Evolutionary conservation across 257 asterid genomes (phyloP), one percentile per base, ranked within the genome.

Genomic region (Anisodus acutangulus): DNA sequence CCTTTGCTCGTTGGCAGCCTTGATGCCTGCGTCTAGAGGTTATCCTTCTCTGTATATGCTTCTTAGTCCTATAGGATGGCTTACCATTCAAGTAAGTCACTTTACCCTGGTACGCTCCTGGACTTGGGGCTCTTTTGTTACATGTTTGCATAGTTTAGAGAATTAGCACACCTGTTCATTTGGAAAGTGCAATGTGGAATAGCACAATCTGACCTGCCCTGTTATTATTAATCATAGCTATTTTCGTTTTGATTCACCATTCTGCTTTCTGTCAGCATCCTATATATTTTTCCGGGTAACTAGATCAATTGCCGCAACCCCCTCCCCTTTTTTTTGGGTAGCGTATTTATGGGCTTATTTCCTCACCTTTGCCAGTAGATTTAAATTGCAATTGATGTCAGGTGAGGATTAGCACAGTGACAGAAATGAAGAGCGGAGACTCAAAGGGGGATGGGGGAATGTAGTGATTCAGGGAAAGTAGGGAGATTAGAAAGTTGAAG

Each of bases 381-480:
- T 68, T 68, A 15, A 39, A 68, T 37, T 68, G 53, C 53, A 68
- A 68, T 68, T 9, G 7, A 68, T 68, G 78, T 68, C 0, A 0
- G 78, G 26, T 68, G 78, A 68, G 78, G 53, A 68, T 68, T 68
- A 68, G 22, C 76, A 15, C 51, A 68, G 1, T 68, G 76, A 68
- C 12, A 37, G 76, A 51, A 37, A 68, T 0, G 9, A 8, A 15
- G 51, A 39, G 26, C 15, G 76, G 76, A 68, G 7, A 6, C 51
- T 37, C 26, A 37, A 68, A 68, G 76, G 26, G 76, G 76, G 76
- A 15, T 37, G 76, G 51, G 49, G 76, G 51, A 39, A 37, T 68
- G 51, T 1, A 22, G 76, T 37, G 51, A 67, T 67, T 35, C 19
- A 37, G 76, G 76, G 22, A 37, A 67, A 37, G 49, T 37, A 13